Evolutionary conservation across 2,329 filamentous ascomycete species (phyloP).

Genomic region (Cryphonectria nitschkei): DNA sequence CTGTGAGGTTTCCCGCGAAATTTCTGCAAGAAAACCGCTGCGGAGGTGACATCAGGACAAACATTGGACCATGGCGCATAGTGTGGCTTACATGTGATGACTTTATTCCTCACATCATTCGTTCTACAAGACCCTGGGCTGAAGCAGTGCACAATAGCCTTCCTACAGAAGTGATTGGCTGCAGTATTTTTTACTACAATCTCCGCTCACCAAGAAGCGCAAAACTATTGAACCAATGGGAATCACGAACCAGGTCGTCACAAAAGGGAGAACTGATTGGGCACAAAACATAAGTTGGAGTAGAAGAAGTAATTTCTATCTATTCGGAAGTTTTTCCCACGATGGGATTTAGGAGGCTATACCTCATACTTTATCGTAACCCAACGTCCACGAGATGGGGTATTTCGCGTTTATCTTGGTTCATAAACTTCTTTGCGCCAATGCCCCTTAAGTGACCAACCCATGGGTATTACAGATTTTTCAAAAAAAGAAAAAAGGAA

Average conservation of each 20-base stretch:
- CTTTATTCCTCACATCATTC: background rate
- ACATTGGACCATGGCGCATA: too few species aligned
- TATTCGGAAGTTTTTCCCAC: background rate
- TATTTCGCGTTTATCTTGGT: background rate
- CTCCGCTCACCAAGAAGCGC: background rate
- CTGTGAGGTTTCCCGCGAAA: background rate
- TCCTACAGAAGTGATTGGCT: too few species aligned
- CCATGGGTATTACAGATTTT: slow-evolving; percentile 19
- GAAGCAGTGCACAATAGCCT: too few species aligned
- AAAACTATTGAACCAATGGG: background rate
- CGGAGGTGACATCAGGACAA: too few species aligned
- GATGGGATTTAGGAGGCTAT: background rate
- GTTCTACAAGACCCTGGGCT: background rate
- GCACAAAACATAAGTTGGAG: background rate
- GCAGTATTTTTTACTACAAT: background rate
- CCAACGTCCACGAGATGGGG: slow-evolving; percentile 2
- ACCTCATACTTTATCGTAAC: background rate
- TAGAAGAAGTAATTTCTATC: background rate
- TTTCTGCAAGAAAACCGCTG: background rate
- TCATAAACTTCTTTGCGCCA: background rate
- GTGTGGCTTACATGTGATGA: too few species aligned
- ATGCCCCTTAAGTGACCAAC: slow-evolving; percentile 1
- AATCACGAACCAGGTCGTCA: background rate
- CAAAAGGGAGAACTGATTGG: background rate
- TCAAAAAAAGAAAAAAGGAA: background rate